Conservation (phyloP, 1,139 yeast genomes). For the Debaryomyces subglobosus region DNA sequence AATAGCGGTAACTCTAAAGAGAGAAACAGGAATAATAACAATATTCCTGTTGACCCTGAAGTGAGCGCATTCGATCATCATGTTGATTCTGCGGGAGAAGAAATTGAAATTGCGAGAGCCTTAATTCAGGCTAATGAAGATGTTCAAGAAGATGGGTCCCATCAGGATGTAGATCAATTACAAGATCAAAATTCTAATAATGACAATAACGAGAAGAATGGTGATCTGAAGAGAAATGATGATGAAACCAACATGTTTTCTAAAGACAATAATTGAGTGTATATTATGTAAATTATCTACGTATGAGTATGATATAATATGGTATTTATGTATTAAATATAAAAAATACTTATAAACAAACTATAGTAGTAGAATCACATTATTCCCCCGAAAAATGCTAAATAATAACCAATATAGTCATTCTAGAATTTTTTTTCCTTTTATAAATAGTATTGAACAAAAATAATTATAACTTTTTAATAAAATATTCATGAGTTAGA, state of each 20-base stretch:
- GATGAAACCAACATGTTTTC: constrained; percentile 33
- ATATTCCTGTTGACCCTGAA: constrained; percentile 61
- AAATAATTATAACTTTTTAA: neutral
- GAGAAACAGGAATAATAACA: constrained; percentile 17
- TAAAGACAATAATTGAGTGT: constrained; percentile 19
- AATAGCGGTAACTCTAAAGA: constrained; percentile 16
- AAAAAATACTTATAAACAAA: constrained; percentile 1
- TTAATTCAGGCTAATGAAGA: constrained; percentile 62
- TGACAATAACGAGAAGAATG: constrained; percentile 8
- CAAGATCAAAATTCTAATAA: constrained; percentile 4
- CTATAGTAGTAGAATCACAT: constrained; percentile 5
- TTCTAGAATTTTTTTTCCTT: constrained; percentile 6
- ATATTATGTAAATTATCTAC: constrained; percentile 8
- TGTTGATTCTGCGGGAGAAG: constrained; percentile 46
- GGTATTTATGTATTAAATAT: neutral
- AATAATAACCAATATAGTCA: neutral
- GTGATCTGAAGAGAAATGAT: constrained; percentile 12
- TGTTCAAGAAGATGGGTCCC: constrained; percentile 19
- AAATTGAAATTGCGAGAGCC: constrained; percentile 68
- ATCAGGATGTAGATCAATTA: constrained; percentile 6
- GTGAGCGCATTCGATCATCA: constrained; percentile 57
- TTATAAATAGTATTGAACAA: constrained; percentile 1
- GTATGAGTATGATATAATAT: neutral
- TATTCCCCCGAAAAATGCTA: constrained; percentile 18
- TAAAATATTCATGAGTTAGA: neutral